A percentile compares a stretch with the other conserved stretches of the same genome.
These are phyloP conservation scores for Penicillium sp. DNA, from an alignment of 2,329 filamentous ascomycete genomes.

Conservation along the genomic window DNA sequence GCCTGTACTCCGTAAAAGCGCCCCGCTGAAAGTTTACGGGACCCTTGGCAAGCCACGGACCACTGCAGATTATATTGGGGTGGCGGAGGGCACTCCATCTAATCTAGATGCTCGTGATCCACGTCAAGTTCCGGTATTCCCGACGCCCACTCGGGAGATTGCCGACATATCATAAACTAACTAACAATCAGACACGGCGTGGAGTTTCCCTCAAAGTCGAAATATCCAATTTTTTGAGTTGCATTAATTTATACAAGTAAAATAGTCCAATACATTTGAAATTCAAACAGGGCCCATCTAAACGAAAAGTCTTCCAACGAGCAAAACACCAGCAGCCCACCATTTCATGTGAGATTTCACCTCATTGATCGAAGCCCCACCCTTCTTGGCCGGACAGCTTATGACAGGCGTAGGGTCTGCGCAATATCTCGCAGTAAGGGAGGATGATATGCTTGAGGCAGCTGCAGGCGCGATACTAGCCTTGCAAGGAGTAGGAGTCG, in stretches of 20 bases:
- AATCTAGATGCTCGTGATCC: neutral
- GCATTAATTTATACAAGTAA: neutral
- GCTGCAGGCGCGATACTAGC: neutral
- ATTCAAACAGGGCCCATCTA: neutral
- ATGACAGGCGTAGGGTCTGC: neutral
- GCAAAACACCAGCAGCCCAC: neutral
- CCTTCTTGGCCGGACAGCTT: conserved; percentile 7
- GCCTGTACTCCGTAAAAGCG: too few species aligned
- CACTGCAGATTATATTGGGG: neutral
- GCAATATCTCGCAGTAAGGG: neutral
- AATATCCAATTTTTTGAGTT: neutral
- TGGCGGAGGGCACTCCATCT: neutral
- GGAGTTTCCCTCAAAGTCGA: neutral
- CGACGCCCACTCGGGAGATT: neutral
- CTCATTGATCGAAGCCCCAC: neutral
- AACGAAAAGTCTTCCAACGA: neutral
- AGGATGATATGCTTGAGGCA: conserved; percentile 3
- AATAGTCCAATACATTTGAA: neutral
- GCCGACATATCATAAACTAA: neutral
- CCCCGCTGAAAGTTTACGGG: neutral
- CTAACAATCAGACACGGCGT: neutral
- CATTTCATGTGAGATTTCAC: neutral
- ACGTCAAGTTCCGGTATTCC: neutral
- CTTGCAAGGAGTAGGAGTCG: conserved; percentile 12
- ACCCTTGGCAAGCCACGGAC: neutral